A percentile compares a stretch with the other conserved stretches of the same genome.
Conservation (phyloP, 345 rosid genomes). For the Rhodamnia rubescens region DNA sequence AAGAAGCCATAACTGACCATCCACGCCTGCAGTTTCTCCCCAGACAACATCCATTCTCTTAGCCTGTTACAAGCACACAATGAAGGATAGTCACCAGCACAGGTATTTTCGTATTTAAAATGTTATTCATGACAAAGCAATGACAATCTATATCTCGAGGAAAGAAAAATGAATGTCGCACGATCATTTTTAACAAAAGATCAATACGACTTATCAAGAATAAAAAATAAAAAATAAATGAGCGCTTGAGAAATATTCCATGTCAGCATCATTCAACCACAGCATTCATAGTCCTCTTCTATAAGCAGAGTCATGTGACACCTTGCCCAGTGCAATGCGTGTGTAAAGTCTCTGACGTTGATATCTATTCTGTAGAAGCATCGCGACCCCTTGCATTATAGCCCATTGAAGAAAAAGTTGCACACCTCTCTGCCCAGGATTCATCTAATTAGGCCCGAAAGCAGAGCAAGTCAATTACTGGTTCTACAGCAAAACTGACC, state of each 20-base stretch:
- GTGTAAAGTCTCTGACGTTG: constrained; percentile 99
- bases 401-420: constrained; percentile 99
- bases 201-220: not conserved
- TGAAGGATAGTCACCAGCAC: not conserved
- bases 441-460: not conserved
- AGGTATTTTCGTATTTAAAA: not conserved
- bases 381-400: constrained; percentile 98
- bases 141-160: not conserved
- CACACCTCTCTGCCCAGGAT: constrained; percentile 71
- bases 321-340: constrained; percentile 98
- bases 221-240: not conserved
- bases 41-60: constrained; percentile 99
- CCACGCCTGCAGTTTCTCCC: constrained; percentile 99
- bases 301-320: constrained; percentile 1
- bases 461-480: not conserved
- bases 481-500: constrained; percentile 18
- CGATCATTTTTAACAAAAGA: not conserved
- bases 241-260: not conserved
- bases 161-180: not conserved
- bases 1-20: constrained; percentile 89
- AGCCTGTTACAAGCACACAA: constrained; percentile 41
- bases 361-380: constrained; percentile 98
- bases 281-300: not conserved
- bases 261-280: not conserved
- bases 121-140: not conserved